Evolutionary conservation across 148 eudicot species (phyloP).

Genomic region (Polygonum maritimum): DNA sequence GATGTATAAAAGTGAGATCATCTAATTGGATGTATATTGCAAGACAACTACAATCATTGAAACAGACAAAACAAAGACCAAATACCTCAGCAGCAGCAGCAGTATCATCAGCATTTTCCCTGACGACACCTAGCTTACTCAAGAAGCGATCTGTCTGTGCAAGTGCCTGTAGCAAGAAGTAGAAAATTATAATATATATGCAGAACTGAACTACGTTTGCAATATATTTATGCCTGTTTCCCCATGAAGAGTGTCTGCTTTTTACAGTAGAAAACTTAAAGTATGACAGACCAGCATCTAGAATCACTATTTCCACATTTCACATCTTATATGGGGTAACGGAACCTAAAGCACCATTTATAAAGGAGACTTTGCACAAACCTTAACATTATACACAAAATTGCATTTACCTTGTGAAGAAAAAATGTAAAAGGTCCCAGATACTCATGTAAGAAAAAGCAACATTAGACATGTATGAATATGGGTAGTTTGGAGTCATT

Average conservation of each 20-base stretch:
- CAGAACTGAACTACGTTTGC: background rate
- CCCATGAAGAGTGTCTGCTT: slow-evolving; percentile 1
- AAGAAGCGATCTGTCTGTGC: slow-evolving; percentile 43
- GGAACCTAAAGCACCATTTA: background rate
- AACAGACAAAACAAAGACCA: background rate
- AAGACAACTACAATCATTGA: background rate
- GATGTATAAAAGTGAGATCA: background rate
- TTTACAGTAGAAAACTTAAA: background rate
- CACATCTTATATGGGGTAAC: background rate
- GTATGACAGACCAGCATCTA: background rate
- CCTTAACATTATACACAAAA: background rate
- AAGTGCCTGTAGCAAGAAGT: slow-evolving; percentile 32
- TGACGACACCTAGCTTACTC: slow-evolving; percentile 33
- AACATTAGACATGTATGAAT: background rate
- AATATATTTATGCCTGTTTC: background rate
- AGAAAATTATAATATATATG: background rate
- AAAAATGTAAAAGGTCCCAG: background rate
- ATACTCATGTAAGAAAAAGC: background rate
- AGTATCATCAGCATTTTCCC: slow-evolving; percentile 41
- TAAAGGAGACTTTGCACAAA: background rate
- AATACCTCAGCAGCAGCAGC: slow-evolving; percentile 54
- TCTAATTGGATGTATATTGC: background rate
- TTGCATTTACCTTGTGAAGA: background rate
- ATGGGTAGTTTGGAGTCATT: background rate
- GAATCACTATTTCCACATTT: background rate